Base-by-base conservation (phyloP, 345 rosid genomes). In the Eutrema heterophyllum region DNA sequence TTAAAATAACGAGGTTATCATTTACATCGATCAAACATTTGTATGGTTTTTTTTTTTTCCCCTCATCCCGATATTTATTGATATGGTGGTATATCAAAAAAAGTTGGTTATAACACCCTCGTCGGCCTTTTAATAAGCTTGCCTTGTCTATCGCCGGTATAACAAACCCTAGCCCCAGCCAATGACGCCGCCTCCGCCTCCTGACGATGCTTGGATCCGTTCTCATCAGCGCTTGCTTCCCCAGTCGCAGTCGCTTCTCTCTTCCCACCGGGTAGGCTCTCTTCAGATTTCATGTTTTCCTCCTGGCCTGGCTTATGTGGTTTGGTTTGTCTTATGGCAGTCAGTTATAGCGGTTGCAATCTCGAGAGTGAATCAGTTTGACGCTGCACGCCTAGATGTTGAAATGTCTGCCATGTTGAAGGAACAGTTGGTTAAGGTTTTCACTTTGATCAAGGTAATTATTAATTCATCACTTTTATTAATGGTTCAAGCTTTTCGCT, bases 391-490 rank as follows among this genome's bases (percentile, higher is more conserved):
- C 73, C 84, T 95, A 67, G 99, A 95, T 72, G 78, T 92, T 68
- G 97, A 92, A 83, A 90, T 96, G 96, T 85, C 99, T 41, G 97
- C 98, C 11, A 92, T 90, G 98, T 82, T 95, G 68, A 95, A 95
- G 69, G 98, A 95, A 70, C 99, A 92, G 79, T 72, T 95, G 77
- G 94, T 95, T 68, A 92, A 86, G 83, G 96, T 88, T 72, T 90
- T 92, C 91, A 87, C 96, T 63, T 80, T 92, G 66, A 85, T 89
- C 83, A 96, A 92, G 97, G 98, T 94, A 84, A 30, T 13, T 54
- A 41, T 60, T 49, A 44, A 18, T 52, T 43, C 59, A n/a, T 21
- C 8, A 13, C 27, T 13, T 49, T n/a, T n/a, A n/a, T n/a, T n/a
- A n/a, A n/a, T 48, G 1, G 33, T 2, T 6, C 2, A 2, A 3